Percentiles rank a stretch among this genome's conserved stretches.
Evolutionary conservation across 345 rosid genomes (phyloP).

Genomic region (Passiflora organensis): DNA sequence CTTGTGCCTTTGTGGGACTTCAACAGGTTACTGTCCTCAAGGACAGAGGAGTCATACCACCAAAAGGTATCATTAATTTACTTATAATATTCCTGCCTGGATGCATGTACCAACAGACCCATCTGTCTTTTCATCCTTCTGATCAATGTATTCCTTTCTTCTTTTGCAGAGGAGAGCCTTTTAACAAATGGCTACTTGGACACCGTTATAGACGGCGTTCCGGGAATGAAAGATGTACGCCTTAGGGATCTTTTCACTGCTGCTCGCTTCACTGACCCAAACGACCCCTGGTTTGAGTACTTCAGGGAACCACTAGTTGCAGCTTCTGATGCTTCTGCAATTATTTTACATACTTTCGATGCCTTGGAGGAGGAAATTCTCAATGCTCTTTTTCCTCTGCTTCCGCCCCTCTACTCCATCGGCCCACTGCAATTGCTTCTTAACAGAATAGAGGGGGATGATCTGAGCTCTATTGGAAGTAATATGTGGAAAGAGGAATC

Average conservation of each 20-base stretch:
- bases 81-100: background rate
- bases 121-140: background rate
- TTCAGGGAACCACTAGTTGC: background rate
- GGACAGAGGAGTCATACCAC: background rate
- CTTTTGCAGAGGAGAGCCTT: background rate
- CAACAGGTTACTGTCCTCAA: background rate
- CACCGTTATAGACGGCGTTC: background rate
- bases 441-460: background rate
- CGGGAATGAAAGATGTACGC: slow-evolving; percentile 1
- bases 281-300: background rate
- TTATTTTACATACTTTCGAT: background rate
- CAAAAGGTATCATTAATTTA: background rate
- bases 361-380: background rate
- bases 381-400: background rate
- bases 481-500: slow-evolving; percentile 1
- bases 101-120: background rate
- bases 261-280: background rate
- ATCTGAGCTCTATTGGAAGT: background rate
- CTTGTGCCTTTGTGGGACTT: background rate
- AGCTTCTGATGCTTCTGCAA: background rate
- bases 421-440: background rate
- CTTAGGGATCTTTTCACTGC: background rate
- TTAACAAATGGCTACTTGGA: background rate
- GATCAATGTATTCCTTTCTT: background rate
- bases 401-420: background rate